Evolutionary conservation across 2,329 filamentous ascomycete genomes (phyloP).

Genomic region (Cephalotrichum gorgonifer): DNA sequence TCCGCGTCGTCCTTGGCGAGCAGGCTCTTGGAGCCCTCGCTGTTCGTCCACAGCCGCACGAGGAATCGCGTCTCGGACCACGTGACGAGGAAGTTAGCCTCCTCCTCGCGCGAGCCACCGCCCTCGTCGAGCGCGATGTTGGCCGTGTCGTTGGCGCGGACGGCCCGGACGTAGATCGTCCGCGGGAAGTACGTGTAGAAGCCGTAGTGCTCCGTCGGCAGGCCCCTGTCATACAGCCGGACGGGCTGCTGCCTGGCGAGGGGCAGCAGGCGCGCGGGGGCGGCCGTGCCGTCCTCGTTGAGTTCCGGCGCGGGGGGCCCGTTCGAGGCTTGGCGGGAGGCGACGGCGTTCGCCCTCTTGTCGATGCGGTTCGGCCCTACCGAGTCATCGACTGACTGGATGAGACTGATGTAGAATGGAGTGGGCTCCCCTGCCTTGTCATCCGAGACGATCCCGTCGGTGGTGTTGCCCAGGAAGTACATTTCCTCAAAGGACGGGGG

Average conservation of each 20-base stretch:
- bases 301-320: constrained; percentile 54
- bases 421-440: constrained; percentile 77
- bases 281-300: constrained; percentile 60
- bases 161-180: constrained; percentile 67
- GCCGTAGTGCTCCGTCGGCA: constrained; percentile 76
- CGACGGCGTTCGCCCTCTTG: constrained; percentile 16
- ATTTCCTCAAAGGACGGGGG: constrained; percentile 60
- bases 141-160: constrained; percentile 25
- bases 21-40: constrained; percentile 30
- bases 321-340: constrained; percentile 10
- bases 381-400: constrained; percentile 33
- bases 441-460: constrained; percentile 56
- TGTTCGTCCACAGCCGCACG: constrained; percentile 55
- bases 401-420: constrained; percentile 75
- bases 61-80: constrained; percentile 52
- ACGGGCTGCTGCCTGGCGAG: constrained; percentile 65
- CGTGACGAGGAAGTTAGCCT: constrained; percentile 45
- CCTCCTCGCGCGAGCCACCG: constrained; percentile 41
- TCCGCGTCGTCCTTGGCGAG: constrained; percentile 16
- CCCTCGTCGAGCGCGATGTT: constrained; percentile 37
- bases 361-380: constrained; percentile 15
- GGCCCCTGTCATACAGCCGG: constrained; percentile 73
- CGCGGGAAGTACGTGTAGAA: constrained; percentile 92
- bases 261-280: constrained; percentile 62
- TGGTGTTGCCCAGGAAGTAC: constrained; percentile 75